Evolutionary conservation across 768 basidiomycete genomes (phyloP).

Genomic region (Tremella fuciformis): DNA sequence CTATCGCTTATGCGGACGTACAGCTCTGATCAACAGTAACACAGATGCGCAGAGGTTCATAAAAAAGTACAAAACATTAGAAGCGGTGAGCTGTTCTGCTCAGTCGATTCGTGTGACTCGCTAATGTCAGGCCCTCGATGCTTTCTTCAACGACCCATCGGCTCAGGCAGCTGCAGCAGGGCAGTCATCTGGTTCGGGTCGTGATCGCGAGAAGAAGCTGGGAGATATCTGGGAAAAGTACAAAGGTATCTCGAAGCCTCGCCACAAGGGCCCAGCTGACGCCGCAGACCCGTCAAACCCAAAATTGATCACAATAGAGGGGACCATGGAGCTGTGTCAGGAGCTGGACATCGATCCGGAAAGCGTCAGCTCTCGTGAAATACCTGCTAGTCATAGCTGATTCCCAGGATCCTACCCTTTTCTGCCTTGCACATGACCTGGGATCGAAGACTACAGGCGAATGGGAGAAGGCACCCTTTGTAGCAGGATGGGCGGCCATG

Average conservation of each 20-base stretch:
- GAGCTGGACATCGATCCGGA: conserved; percentile 50
- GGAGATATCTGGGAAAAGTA: conserved; percentile 50
- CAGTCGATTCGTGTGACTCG: not conserved
- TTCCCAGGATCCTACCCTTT: conserved; percentile 49
- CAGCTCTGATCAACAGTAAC: too few relatives aligned
- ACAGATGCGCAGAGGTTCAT: conserved; percentile 42
- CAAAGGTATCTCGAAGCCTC: conserved; percentile 34
- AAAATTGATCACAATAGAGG: conserved; percentile 50
- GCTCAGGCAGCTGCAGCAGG: conserved; percentile 32
- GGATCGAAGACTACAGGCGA: conserved; percentile 49
- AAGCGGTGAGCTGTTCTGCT: conserved; percentile 36
- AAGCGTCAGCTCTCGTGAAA: conserved; percentile 13
- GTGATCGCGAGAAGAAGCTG: conserved; percentile 46
- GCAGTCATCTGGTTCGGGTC: conserved; percentile 11
- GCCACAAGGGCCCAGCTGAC: not conserved
- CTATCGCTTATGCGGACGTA: not conserved
- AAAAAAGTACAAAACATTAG: conserved; percentile 47
- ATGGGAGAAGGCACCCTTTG: conserved; percentile 46
- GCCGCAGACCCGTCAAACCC: conserved; percentile 32
- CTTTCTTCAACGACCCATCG: conserved; percentile 42
- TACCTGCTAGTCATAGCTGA: not conserved
- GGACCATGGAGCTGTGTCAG: conserved; percentile 47
- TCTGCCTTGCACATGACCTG: conserved; percentile 51
- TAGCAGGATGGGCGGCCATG: conserved; percentile 43
- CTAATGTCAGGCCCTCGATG: conserved; percentile 42